Evolutionary conservation across 306 rosid species (phyloP).

Genomic region (Ammopiptanthus mongolicus): DNA sequence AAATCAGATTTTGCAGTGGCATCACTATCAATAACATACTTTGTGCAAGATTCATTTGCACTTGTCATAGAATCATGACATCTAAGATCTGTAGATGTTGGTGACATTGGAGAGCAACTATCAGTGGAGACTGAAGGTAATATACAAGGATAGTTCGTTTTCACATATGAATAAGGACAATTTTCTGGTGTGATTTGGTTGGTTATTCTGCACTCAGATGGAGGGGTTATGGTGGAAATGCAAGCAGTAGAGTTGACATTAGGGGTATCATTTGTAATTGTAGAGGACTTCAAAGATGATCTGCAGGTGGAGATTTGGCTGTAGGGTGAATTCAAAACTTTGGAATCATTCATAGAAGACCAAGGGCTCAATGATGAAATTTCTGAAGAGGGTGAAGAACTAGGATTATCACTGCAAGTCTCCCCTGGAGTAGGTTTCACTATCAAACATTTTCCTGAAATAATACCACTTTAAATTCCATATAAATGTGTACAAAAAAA

Average conservation of each 20-base stretch:
- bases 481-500: not conserved
- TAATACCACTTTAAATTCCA: not conserved
- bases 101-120: conserved; percentile 27
- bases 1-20: not conserved
- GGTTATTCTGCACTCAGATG: not conserved
- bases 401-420: not conserved
- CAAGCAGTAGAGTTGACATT: not conserved
- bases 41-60: not conserved
- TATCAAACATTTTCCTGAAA: conserved; percentile 28
- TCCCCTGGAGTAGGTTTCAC: conserved; percentile 12
- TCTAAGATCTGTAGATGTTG: conserved; percentile 16
- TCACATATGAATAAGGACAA: conserved; percentile 2
- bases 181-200: not conserved
- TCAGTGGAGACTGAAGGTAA: conserved; percentile 24
- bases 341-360: not conserved
- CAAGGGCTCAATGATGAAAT: conserved; percentile 9
- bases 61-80: not conserved
- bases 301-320: not conserved
- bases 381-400: conserved; percentile 13
- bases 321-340: not conserved
- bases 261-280: not conserved
- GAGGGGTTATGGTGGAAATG: conserved; percentile 1
- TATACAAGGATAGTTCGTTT: not conserved
- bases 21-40: not conserved
- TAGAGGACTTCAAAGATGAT: not conserved